Base-by-base conservation (phyloP, 108 stramenopile genomes). In the Nitzschia inconspicua region DNA sequence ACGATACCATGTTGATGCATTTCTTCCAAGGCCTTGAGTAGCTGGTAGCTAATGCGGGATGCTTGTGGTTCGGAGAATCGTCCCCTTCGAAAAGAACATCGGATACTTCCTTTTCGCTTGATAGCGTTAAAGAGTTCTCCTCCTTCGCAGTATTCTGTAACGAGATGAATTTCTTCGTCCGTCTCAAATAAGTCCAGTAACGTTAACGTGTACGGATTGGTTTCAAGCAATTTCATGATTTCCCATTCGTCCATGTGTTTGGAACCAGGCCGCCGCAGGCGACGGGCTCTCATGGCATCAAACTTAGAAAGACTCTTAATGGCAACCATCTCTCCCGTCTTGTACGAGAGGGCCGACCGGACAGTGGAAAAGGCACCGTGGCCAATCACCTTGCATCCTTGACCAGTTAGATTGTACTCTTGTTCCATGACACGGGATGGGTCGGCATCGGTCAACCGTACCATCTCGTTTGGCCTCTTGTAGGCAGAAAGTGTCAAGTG, bases 221-320 rank as follows among this genome's bases (percentile, higher is more conserved):
- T 70, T 36, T 65, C 25, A 0, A 92, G 44, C 40, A 58, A n/a
- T 28, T 66, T 57, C 42, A 92, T 72, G 16, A 92, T 84, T 47
- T 92, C 87, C 74, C 85, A 88, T 43, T 92, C 91, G 25, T 91
- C 86, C 54, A 92, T 60, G 24, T 80, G 67, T 39, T 66, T 60
- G 25, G 52, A 54, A 19, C 52, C 51, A 23, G 48, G 68, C 26
- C 68, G 28, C 29, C 78, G 64, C 20, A 79, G 57, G 29, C 79
- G 63, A 56, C 80, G 78, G 22, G 88, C 65, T 57, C 88, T 66
- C n/a, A 94, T 51, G 4, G 83, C 85, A 60, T 90, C 85, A 54
- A 85, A 84, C 72, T 94, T 94, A 66, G 85, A 76, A 47, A 94
- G 82, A 24, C 76, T 88, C 49, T 94, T 94, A 52, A 94, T 79